Percentiles rank a stretch among this genome's conserved stretches.
Conservation (phyloP, 306 rosid genomes). For the Rosa multiflora region DNA sequence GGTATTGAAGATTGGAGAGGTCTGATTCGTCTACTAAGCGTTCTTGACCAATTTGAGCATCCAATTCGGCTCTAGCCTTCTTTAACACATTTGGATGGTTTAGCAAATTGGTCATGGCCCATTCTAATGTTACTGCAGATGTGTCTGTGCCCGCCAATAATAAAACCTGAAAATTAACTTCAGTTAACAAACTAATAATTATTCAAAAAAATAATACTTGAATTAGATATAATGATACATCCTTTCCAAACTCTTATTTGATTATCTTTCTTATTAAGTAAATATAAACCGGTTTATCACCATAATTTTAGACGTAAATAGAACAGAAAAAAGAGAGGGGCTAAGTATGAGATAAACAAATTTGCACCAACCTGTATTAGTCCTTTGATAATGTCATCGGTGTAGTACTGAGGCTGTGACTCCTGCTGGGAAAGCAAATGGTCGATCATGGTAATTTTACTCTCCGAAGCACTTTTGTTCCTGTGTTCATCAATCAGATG, state of each 20-base stretch:
- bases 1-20: slow-evolving; percentile 21
- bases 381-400: background rate
- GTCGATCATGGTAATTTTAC: slow-evolving; percentile 14
- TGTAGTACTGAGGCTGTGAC: slow-evolving; percentile 1
- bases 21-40: slow-evolving; percentile 35
- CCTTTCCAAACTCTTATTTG: no score
- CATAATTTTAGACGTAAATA: no score
- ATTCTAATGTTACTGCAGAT: slow-evolving; percentile 4
- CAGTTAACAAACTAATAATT: background rate
- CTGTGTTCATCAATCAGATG: slow-evolving; percentile 19
- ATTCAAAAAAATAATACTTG: background rate
- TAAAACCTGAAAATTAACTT: background rate
- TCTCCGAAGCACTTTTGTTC: background rate
- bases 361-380: background rate
- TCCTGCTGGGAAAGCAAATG: slow-evolving; percentile 12
- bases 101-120: slow-evolving; percentile 15
- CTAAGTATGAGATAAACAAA: background rate
- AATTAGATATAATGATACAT: no score
- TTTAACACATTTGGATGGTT: background rate
- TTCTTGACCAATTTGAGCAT: slow-evolving; percentile 31
- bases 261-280: no score
- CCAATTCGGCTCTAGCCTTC: slow-evolving; percentile 18
- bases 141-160: background rate
- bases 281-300: no score
- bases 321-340: background rate